Percentiles rank a stretch among this genome's conserved stretches.
phyloP scores from a whole-genome alignment of 208 protist species.

The Leishmania gerbilli region DNA sequence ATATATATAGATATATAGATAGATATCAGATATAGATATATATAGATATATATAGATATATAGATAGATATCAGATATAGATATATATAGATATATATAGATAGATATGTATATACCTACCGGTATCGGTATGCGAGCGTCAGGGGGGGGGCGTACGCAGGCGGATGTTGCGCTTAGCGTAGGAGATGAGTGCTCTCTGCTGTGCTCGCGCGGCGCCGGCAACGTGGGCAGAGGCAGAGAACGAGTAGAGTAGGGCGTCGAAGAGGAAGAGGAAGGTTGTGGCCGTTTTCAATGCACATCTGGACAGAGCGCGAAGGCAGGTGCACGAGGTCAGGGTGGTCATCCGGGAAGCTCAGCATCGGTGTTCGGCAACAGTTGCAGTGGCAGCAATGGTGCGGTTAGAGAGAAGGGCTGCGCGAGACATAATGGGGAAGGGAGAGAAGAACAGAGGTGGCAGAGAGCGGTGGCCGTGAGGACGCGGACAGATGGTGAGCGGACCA shows the following conservation, averaged over 20 bases:
- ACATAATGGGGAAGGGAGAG: background rate
- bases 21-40: background rate
- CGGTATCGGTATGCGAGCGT: background rate
- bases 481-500: background rate
- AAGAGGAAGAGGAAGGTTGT: background rate
- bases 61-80: background rate
- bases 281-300: background rate
- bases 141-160: background rate
- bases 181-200: background rate
- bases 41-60: background rate
- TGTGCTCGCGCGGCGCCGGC: background rate
- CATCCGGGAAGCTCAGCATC: background rate
- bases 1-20: background rate
- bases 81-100: background rate
- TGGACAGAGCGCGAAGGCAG: background rate
- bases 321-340: background rate
- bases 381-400: background rate
- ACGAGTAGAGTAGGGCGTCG: background rate
- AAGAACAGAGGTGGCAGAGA: background rate
- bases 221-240: background rate
- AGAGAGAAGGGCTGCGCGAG: background rate
- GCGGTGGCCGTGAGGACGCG: background rate
- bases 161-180: background rate
- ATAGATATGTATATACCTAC: constrained; percentile 5
- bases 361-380: background rate